phyloP scores from a whole-genome alignment of 2,329 filamentous ascomycete genomes.

The Pseudogymnoascus sp. region DNA sequence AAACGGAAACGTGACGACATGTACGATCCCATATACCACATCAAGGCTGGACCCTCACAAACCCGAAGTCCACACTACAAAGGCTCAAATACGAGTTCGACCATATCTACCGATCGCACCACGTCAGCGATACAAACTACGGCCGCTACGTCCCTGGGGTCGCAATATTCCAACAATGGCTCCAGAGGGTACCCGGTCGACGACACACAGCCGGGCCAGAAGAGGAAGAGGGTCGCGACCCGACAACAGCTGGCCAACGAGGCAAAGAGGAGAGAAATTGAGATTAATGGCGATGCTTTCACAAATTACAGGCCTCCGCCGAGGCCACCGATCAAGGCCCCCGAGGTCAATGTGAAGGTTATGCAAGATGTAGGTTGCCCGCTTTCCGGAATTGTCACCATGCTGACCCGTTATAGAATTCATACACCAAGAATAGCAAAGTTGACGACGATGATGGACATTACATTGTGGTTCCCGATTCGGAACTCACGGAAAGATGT shows the following conservation, averaged over 20 bases:
- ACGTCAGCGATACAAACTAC: constrained; percentile 77
- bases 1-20: constrained; percentile 51
- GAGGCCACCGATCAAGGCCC: constrained; percentile 83
- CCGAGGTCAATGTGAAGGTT: constrained; percentile 61
- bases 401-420: constrained; percentile 25
- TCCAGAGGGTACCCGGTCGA: constrained; percentile 59
- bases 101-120: constrained; percentile 75
- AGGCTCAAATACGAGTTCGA: constrained; percentile 59
- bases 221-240: constrained; percentile 73
- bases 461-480: constrained; percentile 86
- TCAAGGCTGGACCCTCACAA: constrained; percentile 58
- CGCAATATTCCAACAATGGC: constrained; percentile 50
- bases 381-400: neutral
- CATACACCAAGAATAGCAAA: constrained; percentile 55
- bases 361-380: constrained; percentile 52
- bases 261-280: constrained; percentile 69
- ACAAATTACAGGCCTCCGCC: constrained; percentile 79
- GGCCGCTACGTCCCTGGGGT: constrained; percentile 78
- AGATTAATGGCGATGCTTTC: constrained; percentile 63
- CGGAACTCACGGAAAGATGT: constrained; percentile 85
- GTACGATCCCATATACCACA: constrained; percentile 69
- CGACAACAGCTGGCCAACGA: constrained; percentile 77
- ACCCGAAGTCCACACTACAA: constrained; percentile 65
- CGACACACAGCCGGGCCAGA: constrained; percentile 65
- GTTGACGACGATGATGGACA: constrained; percentile 96